Percentiles rank a stretch among this genome's conserved stretches.
These are phyloP conservation scores for Calonectria honghensis DNA, from an alignment of 2,329 filamentous ascomycete genomes.

Conservation along the genomic window DNA sequence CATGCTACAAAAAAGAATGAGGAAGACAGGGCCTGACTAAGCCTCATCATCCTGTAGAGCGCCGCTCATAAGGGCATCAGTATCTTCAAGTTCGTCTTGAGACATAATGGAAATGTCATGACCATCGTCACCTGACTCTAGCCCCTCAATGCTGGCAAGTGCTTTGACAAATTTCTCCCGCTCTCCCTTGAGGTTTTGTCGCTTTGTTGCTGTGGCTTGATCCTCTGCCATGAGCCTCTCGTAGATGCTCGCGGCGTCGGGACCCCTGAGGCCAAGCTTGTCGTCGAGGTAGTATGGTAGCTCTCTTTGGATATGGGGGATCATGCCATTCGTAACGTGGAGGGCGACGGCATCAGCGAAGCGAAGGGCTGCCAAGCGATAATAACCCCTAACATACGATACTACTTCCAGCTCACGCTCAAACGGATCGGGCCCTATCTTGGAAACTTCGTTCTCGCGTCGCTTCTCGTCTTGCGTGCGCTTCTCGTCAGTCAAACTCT, in stretches of 20 bases:
- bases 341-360: conserved; percentile 76
- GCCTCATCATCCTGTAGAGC: conserved; percentile 49
- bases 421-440: conserved; percentile 76
- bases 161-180: conserved; percentile 68
- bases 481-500: conserved; percentile 69
- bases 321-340: conserved; percentile 68
- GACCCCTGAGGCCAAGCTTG: conserved; percentile 64
- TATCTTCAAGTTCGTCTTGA: conserved; percentile 37
- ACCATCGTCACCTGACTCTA: conserved; percentile 61
- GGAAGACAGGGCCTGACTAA: conserved; percentile 24
- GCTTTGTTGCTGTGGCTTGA: conserved; percentile 62
- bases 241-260: conserved; percentile 58
- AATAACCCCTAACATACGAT: conserved; percentile 80
- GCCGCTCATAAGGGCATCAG: conserved; percentile 48
- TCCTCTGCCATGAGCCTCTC: conserved; percentile 70
- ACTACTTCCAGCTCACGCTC: conserved; percentile 77
- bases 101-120: conserved; percentile 43
- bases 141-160: conserved; percentile 65
- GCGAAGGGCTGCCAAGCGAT: conserved; percentile 78
- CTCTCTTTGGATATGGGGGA: conserved; percentile 65
- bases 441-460: conserved; percentile 64
- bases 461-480: conserved; percentile 64
- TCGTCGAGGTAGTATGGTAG: conserved; percentile 66
- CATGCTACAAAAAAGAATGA: not conserved
- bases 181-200: conserved; percentile 65